Conservation (phyloP, 352 stramenopile species). For the Phytophthora uliginosa region DNA sequence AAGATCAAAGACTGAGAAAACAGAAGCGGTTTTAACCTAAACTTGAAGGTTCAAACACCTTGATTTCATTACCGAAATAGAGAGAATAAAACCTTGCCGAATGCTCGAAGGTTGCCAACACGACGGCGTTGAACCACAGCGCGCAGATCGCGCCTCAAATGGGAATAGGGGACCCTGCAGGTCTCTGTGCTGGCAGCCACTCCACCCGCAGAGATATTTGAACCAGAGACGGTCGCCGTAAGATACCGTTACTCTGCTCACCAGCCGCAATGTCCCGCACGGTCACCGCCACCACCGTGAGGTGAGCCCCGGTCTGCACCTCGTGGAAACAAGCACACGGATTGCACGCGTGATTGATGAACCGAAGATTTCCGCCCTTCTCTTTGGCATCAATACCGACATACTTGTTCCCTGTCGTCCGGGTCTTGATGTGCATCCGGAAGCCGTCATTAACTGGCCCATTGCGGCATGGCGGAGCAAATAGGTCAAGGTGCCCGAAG, state of each 20-base stretch:
- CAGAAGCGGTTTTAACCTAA: background rate
- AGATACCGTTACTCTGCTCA: slow-evolving; percentile 3
- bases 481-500: background rate
- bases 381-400: background rate
- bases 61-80: background rate
- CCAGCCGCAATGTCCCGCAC: background rate
- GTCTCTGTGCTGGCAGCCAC: background rate
- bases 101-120: background rate
- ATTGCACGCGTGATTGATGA: slow-evolving; percentile 5
- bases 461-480: background rate
- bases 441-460: background rate
- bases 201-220: background rate
- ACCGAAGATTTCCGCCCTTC: background rate
- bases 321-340: background rate
- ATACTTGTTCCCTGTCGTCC: background rate
- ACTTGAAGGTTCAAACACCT: slow-evolving; percentile 1
- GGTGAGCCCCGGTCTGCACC: background rate
- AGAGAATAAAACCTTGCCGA: background rate
- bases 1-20: too few species aligned
- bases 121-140: background rate
- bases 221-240: background rate
- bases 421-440: slow-evolving; percentile 2
- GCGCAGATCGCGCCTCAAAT: background rate
- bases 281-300: background rate
- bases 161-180: too few species aligned